These are phyloP conservation scores for Herpetomonas samuelpessoai DNA, from an alignment of 208 protist species.

Conservation along the genomic window DNA sequence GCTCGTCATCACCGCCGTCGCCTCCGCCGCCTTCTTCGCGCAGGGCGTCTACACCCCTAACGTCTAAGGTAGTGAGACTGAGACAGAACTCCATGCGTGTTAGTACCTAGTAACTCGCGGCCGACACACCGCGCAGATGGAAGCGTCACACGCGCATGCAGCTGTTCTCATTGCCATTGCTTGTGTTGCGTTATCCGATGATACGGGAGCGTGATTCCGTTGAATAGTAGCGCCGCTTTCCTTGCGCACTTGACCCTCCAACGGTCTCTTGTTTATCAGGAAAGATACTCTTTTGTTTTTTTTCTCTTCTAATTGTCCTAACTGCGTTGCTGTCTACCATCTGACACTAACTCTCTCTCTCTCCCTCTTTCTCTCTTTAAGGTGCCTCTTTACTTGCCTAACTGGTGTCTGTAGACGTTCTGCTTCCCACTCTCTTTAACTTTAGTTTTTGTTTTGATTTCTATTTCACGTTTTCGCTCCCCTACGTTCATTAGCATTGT, in stretches of 20 bases:
- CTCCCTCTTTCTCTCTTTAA: conserved; percentile 2
- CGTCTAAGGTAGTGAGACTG: no score
- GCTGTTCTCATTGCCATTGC: no score
- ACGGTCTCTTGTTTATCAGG: background rate
- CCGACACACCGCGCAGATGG: no score
- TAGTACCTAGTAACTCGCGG: no score
- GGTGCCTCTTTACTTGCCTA: background rate
- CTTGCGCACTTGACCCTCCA: background rate
- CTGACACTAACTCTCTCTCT: background rate
- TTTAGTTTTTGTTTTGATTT: background rate
- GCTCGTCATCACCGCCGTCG: conserved; percentile 41
- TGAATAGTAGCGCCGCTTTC: no score
- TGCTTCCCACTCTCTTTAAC: background rate
- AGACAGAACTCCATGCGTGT: no score
- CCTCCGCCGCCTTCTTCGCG: conserved; percentile 72
- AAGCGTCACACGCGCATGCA: no score
- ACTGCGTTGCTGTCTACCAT: background rate
- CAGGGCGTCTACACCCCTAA: conserved; percentile 65
- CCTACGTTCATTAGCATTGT: background rate
- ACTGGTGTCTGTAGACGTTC: background rate
- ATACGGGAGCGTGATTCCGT: no score
- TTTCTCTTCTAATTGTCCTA: background rate
- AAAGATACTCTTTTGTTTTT: background rate
- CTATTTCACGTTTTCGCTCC: background rate
- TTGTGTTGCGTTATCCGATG: no score